These are phyloP conservation scores for Ophiostoma ips DNA, from an alignment of 2,329 filamentous ascomycete species.

Conservation along the genomic window DNA sequence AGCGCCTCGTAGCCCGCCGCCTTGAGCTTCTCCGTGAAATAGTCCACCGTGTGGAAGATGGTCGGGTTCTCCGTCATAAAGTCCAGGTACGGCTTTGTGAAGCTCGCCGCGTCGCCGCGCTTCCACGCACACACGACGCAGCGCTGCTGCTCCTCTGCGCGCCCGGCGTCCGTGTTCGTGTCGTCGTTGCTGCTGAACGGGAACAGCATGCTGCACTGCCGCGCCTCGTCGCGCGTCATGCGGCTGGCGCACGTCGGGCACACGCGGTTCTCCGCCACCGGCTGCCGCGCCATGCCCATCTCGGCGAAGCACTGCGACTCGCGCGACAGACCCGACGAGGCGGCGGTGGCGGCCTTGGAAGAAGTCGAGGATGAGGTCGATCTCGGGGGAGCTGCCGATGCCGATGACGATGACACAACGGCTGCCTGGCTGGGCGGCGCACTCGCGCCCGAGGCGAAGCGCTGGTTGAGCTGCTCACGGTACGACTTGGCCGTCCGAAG, in stretches of 20 bases:
- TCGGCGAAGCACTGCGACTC: conserved; percentile 29
- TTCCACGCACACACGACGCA: conserved; percentile 26
- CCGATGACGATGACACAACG: neutral
- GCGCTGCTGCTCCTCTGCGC: conserved; percentile 11
- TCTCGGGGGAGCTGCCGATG: neutral
- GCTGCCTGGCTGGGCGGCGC: neutral
- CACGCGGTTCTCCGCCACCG: conserved; percentile 21
- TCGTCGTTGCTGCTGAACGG: no score
- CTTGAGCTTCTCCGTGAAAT: conserved; percentile 60
- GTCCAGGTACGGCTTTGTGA: conserved; percentile 71
- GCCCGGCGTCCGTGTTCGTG: conserved; percentile 5
- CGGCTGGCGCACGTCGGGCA: conserved; percentile 27
- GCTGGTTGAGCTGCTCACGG: conserved; percentile 6
- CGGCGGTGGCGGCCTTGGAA: neutral
- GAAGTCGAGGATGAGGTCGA: neutral
- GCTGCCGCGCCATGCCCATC: conserved; percentile 26
- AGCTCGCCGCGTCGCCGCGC: conserved; percentile 43
- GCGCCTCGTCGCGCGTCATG: conserved; percentile 14
- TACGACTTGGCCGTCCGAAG: conserved; percentile 3
- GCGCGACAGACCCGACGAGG: conserved; percentile 1
- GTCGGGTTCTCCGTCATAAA: conserved; percentile 88
- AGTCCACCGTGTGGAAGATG: conserved; percentile 77
- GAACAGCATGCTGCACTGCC: conserved; percentile 5
- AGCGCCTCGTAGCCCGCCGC: conserved; percentile 63
- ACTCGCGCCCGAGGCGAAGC: conserved; percentile 2